These are phyloP conservation scores for Croton laevigatus DNA, from an alignment of 441 rosid species.

Conservation along the genomic window DNA sequence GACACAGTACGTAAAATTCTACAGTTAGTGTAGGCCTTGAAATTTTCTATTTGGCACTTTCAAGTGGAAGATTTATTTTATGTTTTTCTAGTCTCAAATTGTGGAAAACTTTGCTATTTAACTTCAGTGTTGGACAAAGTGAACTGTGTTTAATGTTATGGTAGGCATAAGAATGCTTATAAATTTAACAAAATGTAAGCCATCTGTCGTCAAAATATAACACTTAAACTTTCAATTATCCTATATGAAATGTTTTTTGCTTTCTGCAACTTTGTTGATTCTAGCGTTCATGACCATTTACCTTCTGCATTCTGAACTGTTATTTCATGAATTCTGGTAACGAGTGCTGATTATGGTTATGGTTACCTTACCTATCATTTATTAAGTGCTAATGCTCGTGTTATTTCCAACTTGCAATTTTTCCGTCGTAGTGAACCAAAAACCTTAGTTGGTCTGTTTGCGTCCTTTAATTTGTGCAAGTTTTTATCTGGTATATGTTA, in stretches of 20 bases:
- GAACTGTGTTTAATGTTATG: background rate
- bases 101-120: background rate
- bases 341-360: background rate
- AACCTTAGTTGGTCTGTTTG: background rate
- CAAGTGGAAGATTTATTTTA: background rate
- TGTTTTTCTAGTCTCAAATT: background rate
- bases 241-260: background rate
- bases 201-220: background rate
- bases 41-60: background rate
- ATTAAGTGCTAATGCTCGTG: background rate
- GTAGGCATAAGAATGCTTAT: background rate
- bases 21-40: background rate
- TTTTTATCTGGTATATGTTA: background rate
- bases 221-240: background rate
- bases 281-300: background rate
- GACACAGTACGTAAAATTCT: background rate
- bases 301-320: background rate
- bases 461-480: background rate
- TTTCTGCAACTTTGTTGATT: background rate
- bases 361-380: background rate
- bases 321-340: background rate
- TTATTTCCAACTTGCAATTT: background rate
- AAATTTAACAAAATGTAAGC: background rate
- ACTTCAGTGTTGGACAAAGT: background rate
- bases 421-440: background rate